These are phyloP conservation scores for Suillus clintonianus DNA, from an alignment of 768 basidiomycete species.

Conservation along the genomic window DNA sequence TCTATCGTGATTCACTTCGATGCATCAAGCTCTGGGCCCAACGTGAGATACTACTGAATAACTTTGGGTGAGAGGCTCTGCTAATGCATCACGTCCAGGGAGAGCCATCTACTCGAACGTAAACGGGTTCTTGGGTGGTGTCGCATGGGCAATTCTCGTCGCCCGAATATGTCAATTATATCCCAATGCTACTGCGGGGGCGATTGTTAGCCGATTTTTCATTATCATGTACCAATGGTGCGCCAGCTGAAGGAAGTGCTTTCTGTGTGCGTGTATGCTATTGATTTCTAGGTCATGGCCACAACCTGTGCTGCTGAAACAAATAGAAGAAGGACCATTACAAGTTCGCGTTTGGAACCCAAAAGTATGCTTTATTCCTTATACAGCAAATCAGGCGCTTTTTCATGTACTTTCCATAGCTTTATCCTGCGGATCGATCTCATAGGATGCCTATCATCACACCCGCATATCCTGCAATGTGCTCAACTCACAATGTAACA, in stretches of 20 bases:
- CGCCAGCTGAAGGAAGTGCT: slow-evolving; percentile 24
- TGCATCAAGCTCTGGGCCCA: slow-evolving; percentile 99
- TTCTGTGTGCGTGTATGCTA: slow-evolving; percentile 5
- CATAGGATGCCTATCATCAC: slow-evolving; percentile 99
- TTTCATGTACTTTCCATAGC: slow-evolving; percentile 40
- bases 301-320: slow-evolving; percentile 94
- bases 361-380: slow-evolving; percentile 50
- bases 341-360: slow-evolving; percentile 99
- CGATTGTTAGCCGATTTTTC: slow-evolving; percentile 97
- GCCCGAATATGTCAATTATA: slow-evolving; percentile 99
- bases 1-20: slow-evolving; percentile 91
- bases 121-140: slow-evolving; percentile 95
- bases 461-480: slow-evolving; percentile 99
- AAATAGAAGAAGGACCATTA: slow-evolving; percentile 92
- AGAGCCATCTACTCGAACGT: slow-evolving; percentile 98
- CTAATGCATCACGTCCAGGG: slow-evolving; percentile 45
- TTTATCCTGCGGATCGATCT: slow-evolving; percentile 90
- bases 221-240: slow-evolving; percentile 98
- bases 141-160: slow-evolving; percentile 99
- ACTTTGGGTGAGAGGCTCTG: not conserved
- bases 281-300: slow-evolving; percentile 85
- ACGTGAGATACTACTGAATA: slow-evolving; percentile 43
- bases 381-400: too few relatives aligned
- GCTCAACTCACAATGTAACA: slow-evolving; percentile 97
- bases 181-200: slow-evolving; percentile 91